Base-by-base conservation (phyloP, 148 eudicot genomes). In the Diospyros lotus region DNA sequence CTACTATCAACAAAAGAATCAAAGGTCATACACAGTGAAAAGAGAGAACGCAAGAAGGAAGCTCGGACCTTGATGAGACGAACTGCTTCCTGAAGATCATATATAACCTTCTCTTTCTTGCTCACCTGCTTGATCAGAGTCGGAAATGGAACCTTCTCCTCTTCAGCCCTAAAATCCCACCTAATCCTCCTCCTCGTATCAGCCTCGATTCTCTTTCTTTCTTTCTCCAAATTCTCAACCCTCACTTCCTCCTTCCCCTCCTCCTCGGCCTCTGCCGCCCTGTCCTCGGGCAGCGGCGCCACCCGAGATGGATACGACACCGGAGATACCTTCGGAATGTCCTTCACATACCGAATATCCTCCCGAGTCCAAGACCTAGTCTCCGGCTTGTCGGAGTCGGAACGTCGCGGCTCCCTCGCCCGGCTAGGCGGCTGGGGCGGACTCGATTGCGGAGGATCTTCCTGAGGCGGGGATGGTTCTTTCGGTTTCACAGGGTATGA, bases 81-180 rank as follows among this genome's bases (percentile, higher is more conserved):
- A 83, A 95, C 84, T 0, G 97, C 97, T 6, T 92, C 97, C 41
- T 89, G 89, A 67, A 95, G 87, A 87, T 95, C 98, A 80, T 78
- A 83, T 72, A 95, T 72, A 58, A 76, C 82, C 79, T 76, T 87
- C 64, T 82, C 83, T 1, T 79, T 82, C 83, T 76, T 82, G 72
- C 82, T 80, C 63, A 84, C 91, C 61, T 65, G 85, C 84, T 86
- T 86, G 74, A 95, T 86, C 84, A 92, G 77, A 9, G 77, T 80
- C 6, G 98, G 98, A 66, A 89, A 92, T 0, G 96, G 90, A 60
- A 89, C 74, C 59, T 70, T 86, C 61, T 85, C 84, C 56, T 82
- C 84, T 51, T 78, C 86, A 12, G 38, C 58, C 62, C 69, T 42
- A 11, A 52, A 74, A 63, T 86, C 69, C 75, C 78, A 80, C 73